Percentiles rank a stretch among this genome's conserved stretches.
Evolutionary conservation across 2,329 filamentous ascomycete species (phyloP).

Genomic region (Escovopsis sp.): DNA sequence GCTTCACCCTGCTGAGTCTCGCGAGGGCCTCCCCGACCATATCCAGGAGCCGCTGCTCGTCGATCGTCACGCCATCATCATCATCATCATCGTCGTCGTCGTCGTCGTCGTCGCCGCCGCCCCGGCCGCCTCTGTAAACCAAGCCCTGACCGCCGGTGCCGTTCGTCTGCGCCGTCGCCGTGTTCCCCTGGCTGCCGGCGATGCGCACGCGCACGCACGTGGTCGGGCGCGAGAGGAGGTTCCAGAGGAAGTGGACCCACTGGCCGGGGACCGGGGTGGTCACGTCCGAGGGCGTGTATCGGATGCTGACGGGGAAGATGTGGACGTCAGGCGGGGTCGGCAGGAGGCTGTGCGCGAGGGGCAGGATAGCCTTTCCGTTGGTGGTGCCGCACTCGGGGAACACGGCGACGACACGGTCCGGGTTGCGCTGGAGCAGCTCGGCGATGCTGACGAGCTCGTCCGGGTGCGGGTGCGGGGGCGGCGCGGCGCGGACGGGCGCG

Average conservation of each 20-base stretch:
- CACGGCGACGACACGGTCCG: conserved; percentile 63
- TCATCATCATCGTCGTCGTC: no score
- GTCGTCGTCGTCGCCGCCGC: conserved; percentile 1
- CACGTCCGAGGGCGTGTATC: conserved; percentile 78
- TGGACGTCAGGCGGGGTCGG: conserved; percentile 50
- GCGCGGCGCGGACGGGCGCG: conserved; percentile 35
- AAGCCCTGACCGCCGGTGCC: conserved; percentile 17
- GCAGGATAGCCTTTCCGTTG: conserved; percentile 80
- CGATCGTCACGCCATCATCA: conserved; percentile 22
- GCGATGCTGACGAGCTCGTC: conserved; percentile 42
- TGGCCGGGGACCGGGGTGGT: conserved; percentile 75
- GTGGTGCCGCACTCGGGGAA: conserved; percentile 93
- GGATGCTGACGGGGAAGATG: conserved; percentile 81
- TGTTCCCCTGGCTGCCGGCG: conserved; percentile 55
- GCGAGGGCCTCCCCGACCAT: conserved; percentile 73
- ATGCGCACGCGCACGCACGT: conserved; percentile 87
- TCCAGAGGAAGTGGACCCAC: conserved; percentile 68
- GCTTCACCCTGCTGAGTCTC: conserved; percentile 73
- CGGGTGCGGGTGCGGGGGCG: conserved; percentile 23
- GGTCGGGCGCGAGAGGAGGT: conserved; percentile 66
- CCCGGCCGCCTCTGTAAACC: conserved; percentile 12
- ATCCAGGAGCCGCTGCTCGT: conserved; percentile 61
- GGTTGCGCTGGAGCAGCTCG: conserved; percentile 51
- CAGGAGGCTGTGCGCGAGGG: conserved; percentile 65
- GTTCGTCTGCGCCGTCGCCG: conserved; percentile 23